Conservation (phyloP, 108 stramenopile genomes). For the Skeletonema grethae region DNA sequence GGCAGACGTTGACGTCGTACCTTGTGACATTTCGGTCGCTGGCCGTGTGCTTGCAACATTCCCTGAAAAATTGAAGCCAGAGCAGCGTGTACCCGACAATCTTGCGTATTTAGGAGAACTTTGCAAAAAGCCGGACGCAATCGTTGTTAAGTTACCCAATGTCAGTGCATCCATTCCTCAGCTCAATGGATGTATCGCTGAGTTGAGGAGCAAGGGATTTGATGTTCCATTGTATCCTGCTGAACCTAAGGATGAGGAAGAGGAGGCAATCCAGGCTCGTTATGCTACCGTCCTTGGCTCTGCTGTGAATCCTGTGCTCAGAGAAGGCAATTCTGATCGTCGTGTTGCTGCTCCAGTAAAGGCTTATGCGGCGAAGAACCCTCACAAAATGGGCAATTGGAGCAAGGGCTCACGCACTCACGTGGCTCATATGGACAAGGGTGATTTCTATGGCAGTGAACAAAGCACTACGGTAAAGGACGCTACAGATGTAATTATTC, state of each 20-base stretch:
- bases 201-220: slow-evolving; percentile 91
- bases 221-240: slow-evolving; percentile 90
- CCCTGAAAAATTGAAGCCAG: slow-evolving; percentile 72
- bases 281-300: slow-evolving; percentile 85
- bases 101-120: slow-evolving; percentile 82
- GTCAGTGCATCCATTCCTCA: slow-evolving; percentile 89
- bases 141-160: slow-evolving; percentile 84
- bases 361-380: slow-evolving; percentile 93
- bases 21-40: slow-evolving; percentile 84
- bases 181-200: slow-evolving; percentile 85
- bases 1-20: slow-evolving; percentile 78
- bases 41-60: slow-evolving; percentile 89
- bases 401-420: slow-evolving; percentile 77
- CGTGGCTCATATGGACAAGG: slow-evolving; percentile 90
- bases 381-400: slow-evolving; percentile 94
- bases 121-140: slow-evolving; percentile 78
- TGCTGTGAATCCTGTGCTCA: slow-evolving; percentile 93
- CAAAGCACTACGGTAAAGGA: slow-evolving; percentile 66
- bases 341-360: slow-evolving; percentile 92
- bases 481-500: slow-evolving; percentile 70
- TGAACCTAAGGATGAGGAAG: slow-evolving; percentile 74
- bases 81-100: slow-evolving; percentile 88
- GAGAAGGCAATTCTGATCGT: slow-evolving; percentile 93
- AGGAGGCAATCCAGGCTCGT: slow-evolving; percentile 62
- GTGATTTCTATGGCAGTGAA: slow-evolving; percentile 90